Evolutionary conservation across 1,284 basidiomycete genomes (phyloP), one percentile per base, ranked within the genome.

Genomic region (Inonotus obliquus): DNA sequence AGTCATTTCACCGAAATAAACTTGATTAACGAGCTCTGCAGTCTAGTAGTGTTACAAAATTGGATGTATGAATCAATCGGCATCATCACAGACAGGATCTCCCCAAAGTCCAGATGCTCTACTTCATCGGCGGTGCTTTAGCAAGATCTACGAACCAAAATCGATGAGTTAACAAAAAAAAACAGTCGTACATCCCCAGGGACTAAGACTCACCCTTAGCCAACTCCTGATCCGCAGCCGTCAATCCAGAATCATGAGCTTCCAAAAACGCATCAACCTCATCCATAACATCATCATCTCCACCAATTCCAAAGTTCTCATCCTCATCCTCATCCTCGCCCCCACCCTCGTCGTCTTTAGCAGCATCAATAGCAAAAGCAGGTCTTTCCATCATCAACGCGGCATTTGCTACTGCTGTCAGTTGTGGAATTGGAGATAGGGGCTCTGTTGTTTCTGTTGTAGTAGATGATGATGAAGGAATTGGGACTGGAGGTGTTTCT

Each of bases 211-310:
- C 32, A 89, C 88, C 89, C 75, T 90, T 85, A 2, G 89, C 90
- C n/a, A 90, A 81, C 69, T 87, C 84, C 74, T 91, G 88, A 71
- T 95, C 91, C 19, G 89, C 91, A 59, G 92, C 91, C 21, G 89
- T 88, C 57, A 96, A 76, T 2, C 92, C 92, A 27, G 87, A 87
- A 75, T 94, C 93, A 70, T 96, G 87, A 13, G 87, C 94, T 70
- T 96, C 93, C 57, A 96, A 77, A 81, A 96, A 96, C 1, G 93
- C 94, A 71, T 96, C 93, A 59, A 94, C 91, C 79, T 96, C 94
- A 67, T 95, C 92, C 85, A 96, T 84, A 55, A 96, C 89, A 64
- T 82, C 82, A 57, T 77, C 81, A 7, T 73, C 81, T 35, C 77
- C 82, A 14, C 71, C 77, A 32, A 81, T 71, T 17, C 68, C 70